phyloP scores from a whole-genome alignment of 805 yeast genomes.

The Cyberlindnera subsufficiens region DNA sequence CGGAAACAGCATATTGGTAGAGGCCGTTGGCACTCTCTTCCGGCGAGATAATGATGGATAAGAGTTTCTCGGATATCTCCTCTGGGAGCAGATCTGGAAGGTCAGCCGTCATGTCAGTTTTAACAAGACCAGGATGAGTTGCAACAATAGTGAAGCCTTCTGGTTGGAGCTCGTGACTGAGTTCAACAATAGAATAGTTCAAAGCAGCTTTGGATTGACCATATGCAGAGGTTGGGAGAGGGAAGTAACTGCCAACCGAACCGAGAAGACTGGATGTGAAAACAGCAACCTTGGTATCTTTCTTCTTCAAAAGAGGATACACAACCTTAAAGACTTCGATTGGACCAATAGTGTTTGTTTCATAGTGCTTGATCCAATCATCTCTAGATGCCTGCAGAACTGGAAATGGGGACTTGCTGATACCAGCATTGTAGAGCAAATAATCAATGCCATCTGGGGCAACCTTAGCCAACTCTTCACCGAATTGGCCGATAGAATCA shows the following conservation, averaged over 20 bases:
- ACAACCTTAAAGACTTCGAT: conserved; percentile 2
- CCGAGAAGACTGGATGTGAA: conserved; percentile 27
- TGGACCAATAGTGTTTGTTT: conserved; percentile 1
- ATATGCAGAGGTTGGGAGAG: conserved; percentile 22
- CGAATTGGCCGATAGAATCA: conserved; percentile 4
- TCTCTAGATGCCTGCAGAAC: background rate
- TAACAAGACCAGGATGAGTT: conserved; percentile 34
- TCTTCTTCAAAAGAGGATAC: conserved; percentile 13
- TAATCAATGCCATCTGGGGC: no score
- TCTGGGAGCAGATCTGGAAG: background rate
- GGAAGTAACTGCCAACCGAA: conserved; percentile 12
- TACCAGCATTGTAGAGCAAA: conserved; percentile 9
- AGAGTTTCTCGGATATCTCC: conserved; percentile 23
- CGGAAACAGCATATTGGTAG: no score
- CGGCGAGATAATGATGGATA: background rate
- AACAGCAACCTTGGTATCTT: conserved; percentile 20
- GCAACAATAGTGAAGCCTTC: conserved; percentile 28
- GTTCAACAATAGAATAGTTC: conserved; percentile 22
- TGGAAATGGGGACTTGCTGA: background rate
- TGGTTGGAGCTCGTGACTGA: conserved; percentile 22
- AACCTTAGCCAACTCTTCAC: no score
- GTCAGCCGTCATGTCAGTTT: conserved; percentile 9
- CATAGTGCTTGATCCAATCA: conserved; percentile 1
- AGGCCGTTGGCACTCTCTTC: no score
- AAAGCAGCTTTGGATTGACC: conserved; percentile 34